Evolutionary conservation across 2,329 filamentous ascomycete genomes (phyloP).

Genomic region (Cordyceps sp.): DNA sequence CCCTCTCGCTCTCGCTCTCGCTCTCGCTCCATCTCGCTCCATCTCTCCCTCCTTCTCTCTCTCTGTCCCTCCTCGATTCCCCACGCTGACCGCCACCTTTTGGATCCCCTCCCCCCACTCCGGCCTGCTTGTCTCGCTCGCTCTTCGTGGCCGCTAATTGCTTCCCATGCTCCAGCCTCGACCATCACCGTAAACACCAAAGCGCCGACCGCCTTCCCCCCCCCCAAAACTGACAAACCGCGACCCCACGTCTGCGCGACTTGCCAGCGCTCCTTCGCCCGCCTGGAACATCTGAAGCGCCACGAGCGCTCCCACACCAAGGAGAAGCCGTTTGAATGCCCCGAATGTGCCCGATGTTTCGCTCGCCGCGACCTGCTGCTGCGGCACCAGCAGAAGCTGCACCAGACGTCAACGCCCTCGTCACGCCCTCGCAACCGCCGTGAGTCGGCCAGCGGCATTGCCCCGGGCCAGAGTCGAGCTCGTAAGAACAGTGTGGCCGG

Average conservation of each 20-base stretch:
- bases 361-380: slow-evolving; percentile 81
- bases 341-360: slow-evolving; percentile 88
- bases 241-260: slow-evolving; percentile 86
- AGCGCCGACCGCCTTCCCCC: slow-evolving; percentile 40
- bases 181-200: slow-evolving; percentile 35
- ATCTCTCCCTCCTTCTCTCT: too few relatives aligned
- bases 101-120: too few relatives aligned
- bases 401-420: slow-evolving; percentile 80
- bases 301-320: slow-evolving; percentile 98
- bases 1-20: too few relatives aligned
- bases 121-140: background rate
- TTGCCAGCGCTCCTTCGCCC: slow-evolving; percentile 81
- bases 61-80: too few relatives aligned
- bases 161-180: slow-evolving; percentile 18
- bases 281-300: slow-evolving; percentile 89
- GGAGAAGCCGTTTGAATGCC: slow-evolving; percentile 96
- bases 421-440: slow-evolving; percentile 74
- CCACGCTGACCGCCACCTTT: too few relatives aligned
- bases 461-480: slow-evolving; percentile 52
- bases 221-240: slow-evolving; percentile 93
- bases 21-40: too few relatives aligned
- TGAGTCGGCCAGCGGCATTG: slow-evolving; percentile 68
- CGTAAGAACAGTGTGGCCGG: slow-evolving; percentile 84
- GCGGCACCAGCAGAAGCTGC: slow-evolving; percentile 94
- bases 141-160: slow-evolving; percentile 5